Evolutionary conservation across 2,329 filamentous ascomycete species (phyloP).

Genomic region (Xylaria sp.): DNA sequence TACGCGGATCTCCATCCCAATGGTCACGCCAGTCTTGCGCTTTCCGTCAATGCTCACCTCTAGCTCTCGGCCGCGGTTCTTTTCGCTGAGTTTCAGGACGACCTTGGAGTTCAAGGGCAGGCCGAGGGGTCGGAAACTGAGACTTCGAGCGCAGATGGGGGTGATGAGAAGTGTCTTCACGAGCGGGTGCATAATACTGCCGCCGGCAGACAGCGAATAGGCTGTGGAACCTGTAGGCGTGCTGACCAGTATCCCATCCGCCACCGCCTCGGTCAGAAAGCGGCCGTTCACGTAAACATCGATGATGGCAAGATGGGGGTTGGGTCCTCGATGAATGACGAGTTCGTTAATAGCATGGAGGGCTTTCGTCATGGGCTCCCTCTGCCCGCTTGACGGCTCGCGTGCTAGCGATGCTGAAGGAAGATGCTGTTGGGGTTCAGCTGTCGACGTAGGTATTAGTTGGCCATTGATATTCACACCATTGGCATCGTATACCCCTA

Average conservation of each 20-base stretch:
- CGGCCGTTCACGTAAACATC: constrained; percentile 90
- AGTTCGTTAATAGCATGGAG: constrained; percentile 92
- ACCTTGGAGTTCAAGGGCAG: constrained; percentile 88
- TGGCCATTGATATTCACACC: constrained; percentile 69
- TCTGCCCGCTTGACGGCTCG: constrained; percentile 25
- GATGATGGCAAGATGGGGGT: constrained; percentile 90
- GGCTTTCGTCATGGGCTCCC: constrained; percentile 51
- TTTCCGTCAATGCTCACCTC: constrained; percentile 85
- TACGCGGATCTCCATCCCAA: constrained; percentile 89
- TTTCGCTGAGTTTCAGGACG: constrained; percentile 81
- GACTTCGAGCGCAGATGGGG: constrained; percentile 90
- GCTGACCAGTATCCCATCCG: constrained; percentile 92
- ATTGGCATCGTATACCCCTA: constrained; percentile 80
- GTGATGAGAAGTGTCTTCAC: constrained; percentile 90
- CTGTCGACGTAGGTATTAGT: constrained; percentile 60
- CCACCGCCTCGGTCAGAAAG: constrained; percentile 92
- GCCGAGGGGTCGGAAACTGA: constrained; percentile 92
- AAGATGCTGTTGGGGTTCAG: constrained; percentile 55
- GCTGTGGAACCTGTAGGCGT: constrained; percentile 96
- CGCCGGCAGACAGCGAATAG: constrained; percentile 92
- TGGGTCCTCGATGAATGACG: constrained; percentile 88
- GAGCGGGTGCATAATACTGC: constrained; percentile 92
- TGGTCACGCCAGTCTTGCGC: constrained; percentile 72
- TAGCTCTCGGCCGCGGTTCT: constrained; percentile 79
- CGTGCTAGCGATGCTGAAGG: constrained; percentile 41